Conservation (phyloP, 768 basidiomycete species). For the Pulveroboletus frians region DNA sequence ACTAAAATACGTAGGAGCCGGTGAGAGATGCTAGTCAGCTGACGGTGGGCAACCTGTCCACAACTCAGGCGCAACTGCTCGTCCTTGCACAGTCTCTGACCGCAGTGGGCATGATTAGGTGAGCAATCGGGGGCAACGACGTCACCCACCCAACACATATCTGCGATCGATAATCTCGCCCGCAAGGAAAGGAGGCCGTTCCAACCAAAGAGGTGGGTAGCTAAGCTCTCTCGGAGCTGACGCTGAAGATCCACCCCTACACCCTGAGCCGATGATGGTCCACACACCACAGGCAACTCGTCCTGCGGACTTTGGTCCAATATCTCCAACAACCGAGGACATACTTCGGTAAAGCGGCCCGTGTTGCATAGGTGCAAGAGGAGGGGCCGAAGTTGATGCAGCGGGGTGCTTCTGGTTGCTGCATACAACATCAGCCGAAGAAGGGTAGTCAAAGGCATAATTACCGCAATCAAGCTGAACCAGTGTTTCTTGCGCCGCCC, state of each 20-base stretch:
- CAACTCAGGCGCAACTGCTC: constrained; percentile 40
- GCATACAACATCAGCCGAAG: constrained; percentile 7
- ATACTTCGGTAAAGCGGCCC: constrained; percentile 36
- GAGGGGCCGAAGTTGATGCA: constrained; percentile 29
- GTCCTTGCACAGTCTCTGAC: constrained; percentile 49
- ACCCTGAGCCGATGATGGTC: constrained; percentile 26
- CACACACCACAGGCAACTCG: constrained; percentile 34
- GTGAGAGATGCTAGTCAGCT: constrained; percentile 50
- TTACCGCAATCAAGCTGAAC: constrained; percentile 34
- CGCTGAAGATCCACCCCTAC: constrained; percentile 35
- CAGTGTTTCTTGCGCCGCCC: constrained; percentile 24
- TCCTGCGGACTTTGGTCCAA: constrained; percentile 29
- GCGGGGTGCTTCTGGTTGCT: constrained; percentile 22
- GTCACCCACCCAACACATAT: constrained; percentile 39
- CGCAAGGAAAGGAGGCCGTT: constrained; percentile 48
- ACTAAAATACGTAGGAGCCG: constrained; percentile 50
- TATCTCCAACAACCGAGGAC: constrained; percentile 42
- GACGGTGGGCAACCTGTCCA: constrained; percentile 46
- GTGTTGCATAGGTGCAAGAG: constrained; percentile 32
- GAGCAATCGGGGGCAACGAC: constrained; percentile 8
- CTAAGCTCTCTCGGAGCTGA: constrained; percentile 48
- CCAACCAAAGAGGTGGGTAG: constrained; percentile 59
- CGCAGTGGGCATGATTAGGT: constrained; percentile 19
- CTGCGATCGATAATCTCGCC: constrained; percentile 47
- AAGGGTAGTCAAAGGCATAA: constrained; percentile 26